Base-by-base conservation (phyloP, 495 filamentous ascomycete genomes). In the Usnea hakonensis region DNA sequence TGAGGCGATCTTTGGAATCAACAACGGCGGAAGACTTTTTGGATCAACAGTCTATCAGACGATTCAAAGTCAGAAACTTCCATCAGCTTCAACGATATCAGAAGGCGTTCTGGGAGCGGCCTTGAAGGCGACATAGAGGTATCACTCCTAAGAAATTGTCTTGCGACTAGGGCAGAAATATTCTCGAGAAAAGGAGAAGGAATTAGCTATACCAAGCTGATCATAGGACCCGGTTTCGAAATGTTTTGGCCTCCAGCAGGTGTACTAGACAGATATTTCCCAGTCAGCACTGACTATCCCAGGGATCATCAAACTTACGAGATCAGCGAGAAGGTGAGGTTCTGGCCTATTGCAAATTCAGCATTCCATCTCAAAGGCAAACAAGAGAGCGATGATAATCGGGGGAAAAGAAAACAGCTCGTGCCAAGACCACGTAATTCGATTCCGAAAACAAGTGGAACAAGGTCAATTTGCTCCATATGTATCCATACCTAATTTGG, bases 301-400 rank as follows among this genome's bases (percentile, higher is more conserved):
- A 26, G 46, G 1, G 11, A 26, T 5, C 28, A 52, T 13, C 28
- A 32, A 50, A 52, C 48, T 26, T 52, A 52, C 40, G 57, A 64
- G 9, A 61, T 33, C 35, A 67, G 17, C 13, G 41, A 58, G 13
- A 67, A 59, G 23, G 62, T 67, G 33, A 67, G 55, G 19, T 67
- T 67, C 14, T 61, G 62, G 28, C 61, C 65, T 23, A 36, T 53
- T 7, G 5, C 38, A 36, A 41, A 61, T 52, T 64, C 37, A 46
- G 48, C 48, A 9, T 30, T 32, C 48, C 26, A 52, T 32, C 48
- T 52, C 48, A 33, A 32, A 30, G 28, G 28, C 28, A 52, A 19
- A 16, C 3, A 17, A 6, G 2, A 9, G 3, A 50, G 23, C 3
- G 4, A 32, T 5, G 11, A 30, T 7, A 52, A 28, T 28, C 14